Evolutionary conservation across 2,329 filamentous ascomycete species (phyloP).

Genomic region (Epicoccum sorghinum): DNA sequence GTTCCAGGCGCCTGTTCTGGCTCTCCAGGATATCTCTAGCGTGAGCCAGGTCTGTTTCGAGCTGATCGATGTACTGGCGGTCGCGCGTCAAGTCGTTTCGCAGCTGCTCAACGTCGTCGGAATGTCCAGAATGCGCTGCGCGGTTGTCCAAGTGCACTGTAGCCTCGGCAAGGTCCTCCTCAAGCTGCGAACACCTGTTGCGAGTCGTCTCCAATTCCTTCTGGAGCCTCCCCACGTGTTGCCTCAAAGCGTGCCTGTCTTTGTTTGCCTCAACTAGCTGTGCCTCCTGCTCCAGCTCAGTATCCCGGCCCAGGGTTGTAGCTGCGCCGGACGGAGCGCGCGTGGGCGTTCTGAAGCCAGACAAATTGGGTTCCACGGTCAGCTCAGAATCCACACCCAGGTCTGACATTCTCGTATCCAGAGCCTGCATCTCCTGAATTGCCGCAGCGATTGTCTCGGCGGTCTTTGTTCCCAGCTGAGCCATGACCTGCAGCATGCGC

Average conservation of each 20-base stretch:
- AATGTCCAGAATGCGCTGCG: constrained; percentile 45
- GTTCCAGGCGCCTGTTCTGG: constrained; percentile 54
- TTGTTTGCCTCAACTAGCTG: constrained; percentile 57
- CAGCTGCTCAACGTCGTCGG: constrained; percentile 53
- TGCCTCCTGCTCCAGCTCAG: constrained; percentile 57
- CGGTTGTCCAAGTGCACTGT: constrained; percentile 52
- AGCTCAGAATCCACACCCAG: constrained; percentile 45
- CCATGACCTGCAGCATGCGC: constrained; percentile 53
- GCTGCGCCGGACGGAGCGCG: constrained; percentile 37
- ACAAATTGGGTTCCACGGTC: constrained; percentile 40
- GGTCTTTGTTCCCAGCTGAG: constrained; percentile 44
- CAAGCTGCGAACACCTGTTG: constrained; percentile 52
- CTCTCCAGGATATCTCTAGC: constrained; percentile 53
- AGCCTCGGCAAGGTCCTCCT: constrained; percentile 56
- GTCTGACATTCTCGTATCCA: constrained; percentile 44
- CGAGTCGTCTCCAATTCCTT: constrained; percentile 51
- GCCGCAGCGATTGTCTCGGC: constrained; percentile 48
- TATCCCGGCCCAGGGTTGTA: constrained; percentile 46
- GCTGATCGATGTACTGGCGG: constrained; percentile 56
- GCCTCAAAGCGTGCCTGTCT: constrained; percentile 52
- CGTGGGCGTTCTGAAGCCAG: constrained; percentile 43
- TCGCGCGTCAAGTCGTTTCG: constrained; percentile 53
- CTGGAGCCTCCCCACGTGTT: constrained; percentile 48
- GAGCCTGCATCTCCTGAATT: constrained; percentile 49
- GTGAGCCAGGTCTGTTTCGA: constrained; percentile 55